Percentiles rank a stretch among this genome's conserved stretches.
phyloP scores from a whole-genome alignment of 257 asterid genomes.

The Solanum chilense region DNA sequence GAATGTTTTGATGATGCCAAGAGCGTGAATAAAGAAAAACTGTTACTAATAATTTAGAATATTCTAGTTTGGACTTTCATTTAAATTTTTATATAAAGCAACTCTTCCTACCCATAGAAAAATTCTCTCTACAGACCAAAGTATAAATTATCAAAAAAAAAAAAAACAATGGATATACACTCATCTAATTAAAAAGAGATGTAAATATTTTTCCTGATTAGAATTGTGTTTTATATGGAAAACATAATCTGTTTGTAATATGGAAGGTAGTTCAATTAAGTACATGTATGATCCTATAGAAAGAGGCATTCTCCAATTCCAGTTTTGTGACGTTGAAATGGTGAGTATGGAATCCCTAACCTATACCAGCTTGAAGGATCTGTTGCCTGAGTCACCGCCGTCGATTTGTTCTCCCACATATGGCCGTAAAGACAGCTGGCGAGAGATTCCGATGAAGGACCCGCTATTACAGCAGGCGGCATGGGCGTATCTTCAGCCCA shows the following conservation, averaged over 20 bases:
- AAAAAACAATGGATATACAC: neutral
- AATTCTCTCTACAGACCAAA: neutral
- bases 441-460: slow-evolving; percentile 73
- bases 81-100: neutral
- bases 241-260: neutral
- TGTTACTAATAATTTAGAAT: neutral
- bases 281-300: neutral
- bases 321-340: slow-evolving; percentile 16
- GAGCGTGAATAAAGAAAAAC: neutral
- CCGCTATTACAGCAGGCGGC: slow-evolving; percentile 85
- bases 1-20: neutral
- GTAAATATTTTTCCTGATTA: neutral
- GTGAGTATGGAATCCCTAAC: neutral
- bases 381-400: slow-evolving; percentile 30
- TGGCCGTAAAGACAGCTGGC: slow-evolving; percentile 36
- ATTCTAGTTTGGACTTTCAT: neutral
- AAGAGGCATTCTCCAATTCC: neutral
- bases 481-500: slow-evolving; percentile 85
- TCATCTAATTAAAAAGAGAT: neutral
- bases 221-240: neutral
- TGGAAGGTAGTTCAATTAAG: slow-evolving; percentile 20
- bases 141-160: too few species aligned
- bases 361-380: slow-evolving; percentile 69
- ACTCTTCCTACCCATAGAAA: neutral
- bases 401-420: slow-evolving; percentile 20